phyloP scores from a whole-genome alignment of 768 basidiomycete species.

The Suillus luteus region DNA sequence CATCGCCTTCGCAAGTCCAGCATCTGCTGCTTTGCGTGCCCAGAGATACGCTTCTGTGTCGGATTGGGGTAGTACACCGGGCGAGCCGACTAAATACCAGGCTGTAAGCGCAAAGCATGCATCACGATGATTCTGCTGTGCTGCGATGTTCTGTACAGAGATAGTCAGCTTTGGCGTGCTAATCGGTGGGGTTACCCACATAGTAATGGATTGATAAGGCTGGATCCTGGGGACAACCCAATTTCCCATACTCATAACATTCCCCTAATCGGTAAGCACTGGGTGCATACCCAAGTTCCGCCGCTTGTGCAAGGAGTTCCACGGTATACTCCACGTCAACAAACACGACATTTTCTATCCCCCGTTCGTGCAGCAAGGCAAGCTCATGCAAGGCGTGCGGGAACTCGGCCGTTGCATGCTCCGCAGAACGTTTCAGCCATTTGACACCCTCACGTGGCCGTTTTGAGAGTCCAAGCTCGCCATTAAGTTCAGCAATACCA shows the following conservation, averaged over 20 bases:
- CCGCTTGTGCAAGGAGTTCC: constrained; percentile 92
- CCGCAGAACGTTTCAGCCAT: constrained; percentile 97
- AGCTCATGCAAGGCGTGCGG: constrained; percentile 96
- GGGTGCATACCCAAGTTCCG: constrained; percentile 94
- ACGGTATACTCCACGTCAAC: constrained; percentile 95
- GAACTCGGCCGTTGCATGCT: constrained; percentile 92
- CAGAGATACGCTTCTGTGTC: constrained; percentile 98
- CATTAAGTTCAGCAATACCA: constrained; percentile 94
- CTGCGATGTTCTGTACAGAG: constrained; percentile 83
- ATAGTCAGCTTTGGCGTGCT: not conserved
- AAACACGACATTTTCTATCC: constrained; percentile 97
- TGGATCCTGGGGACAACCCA: constrained; percentile 97
- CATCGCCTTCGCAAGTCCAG: constrained; percentile 91
- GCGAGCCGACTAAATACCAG: constrained; percentile 98
- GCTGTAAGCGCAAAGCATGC: constrained; percentile 98
- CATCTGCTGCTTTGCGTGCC: constrained; percentile 95
- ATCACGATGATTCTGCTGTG: constrained; percentile 95
- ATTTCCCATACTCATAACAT: constrained; percentile 99
- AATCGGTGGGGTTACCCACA: constrained; percentile 54
- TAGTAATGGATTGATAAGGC: constrained; percentile 99
- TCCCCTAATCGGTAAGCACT: constrained; percentile 95
- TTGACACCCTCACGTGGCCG: constrained; percentile 96
- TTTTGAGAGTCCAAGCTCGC: constrained; percentile 84
- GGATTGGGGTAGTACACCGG: constrained; percentile 95
- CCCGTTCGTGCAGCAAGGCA: constrained; percentile 92